These are phyloP conservation scores for Buddleja alternifolia DNA, from an alignment of 257 asterid species.

Conservation along the genomic window DNA sequence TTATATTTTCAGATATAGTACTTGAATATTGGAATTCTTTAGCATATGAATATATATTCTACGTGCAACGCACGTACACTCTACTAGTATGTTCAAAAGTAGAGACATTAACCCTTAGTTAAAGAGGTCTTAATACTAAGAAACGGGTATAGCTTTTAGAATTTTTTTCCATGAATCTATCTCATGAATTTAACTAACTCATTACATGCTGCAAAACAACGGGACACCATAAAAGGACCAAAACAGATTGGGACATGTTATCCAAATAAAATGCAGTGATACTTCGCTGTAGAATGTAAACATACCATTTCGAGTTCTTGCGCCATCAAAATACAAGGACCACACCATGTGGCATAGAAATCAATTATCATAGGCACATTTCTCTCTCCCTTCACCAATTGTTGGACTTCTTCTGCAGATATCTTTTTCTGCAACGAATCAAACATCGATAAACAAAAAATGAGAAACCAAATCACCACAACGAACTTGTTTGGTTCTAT, in stretches of 20 bases:
- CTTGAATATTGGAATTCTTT: no score
- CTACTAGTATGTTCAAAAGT: no score
- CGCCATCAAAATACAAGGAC: constrained; percentile 98
- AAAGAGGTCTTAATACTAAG: not conserved
- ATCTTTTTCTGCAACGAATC: constrained; percentile 66
- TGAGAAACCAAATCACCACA: not conserved
- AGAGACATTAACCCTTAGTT: not conserved
- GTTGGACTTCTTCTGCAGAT: constrained; percentile 76
- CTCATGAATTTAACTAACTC: not conserved
- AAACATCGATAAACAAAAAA: not conserved
- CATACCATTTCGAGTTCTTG: constrained; percentile 98
- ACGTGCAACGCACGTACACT: no score
- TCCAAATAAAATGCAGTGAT: constrained; percentile 5
- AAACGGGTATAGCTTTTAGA: not conserved
- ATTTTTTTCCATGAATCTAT: not conserved
- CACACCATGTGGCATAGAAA: constrained; percentile 98
- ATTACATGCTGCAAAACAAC: not conserved
- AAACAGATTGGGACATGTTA: not conserved
- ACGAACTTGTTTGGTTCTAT: no score
- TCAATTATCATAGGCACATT: constrained; percentile 81
- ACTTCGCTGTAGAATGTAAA: constrained; percentile 8
- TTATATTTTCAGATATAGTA: no score
- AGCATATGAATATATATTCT: no score
- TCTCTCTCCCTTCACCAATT: constrained; percentile 83
- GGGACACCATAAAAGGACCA: not conserved